Conservation (phyloP, 1,284 basidiomycete species). For the Mycosarcoma maydis region DNA sequence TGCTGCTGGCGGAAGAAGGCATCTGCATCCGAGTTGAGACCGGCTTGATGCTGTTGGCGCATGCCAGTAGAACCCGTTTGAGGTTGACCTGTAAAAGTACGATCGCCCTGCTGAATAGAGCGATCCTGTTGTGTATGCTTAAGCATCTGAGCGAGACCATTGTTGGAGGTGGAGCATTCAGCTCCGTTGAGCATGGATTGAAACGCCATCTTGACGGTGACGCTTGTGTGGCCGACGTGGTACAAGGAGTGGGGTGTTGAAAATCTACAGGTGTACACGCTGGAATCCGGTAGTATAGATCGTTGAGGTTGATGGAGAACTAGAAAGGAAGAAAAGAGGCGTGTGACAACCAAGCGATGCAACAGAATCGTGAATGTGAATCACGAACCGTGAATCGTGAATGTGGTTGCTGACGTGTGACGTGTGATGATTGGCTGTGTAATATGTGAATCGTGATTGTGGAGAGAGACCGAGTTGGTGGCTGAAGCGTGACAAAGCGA, state of each 20-base stretch:
- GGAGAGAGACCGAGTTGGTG: neutral
- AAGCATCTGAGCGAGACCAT: constrained; percentile 87
- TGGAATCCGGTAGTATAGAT: too few species aligned
- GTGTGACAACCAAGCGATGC: too few species aligned
- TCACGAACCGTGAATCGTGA: too few species aligned
- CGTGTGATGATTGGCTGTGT: too few species aligned
- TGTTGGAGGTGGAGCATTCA: constrained; percentile 85
- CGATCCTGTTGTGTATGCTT: constrained; percentile 91
- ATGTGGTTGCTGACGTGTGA: too few species aligned
- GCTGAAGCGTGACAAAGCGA: neutral
- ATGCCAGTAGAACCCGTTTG: constrained; percentile 31
- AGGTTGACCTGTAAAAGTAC: constrained; percentile 43
- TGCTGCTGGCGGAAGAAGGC: constrained; percentile 60
- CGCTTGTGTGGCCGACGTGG: too few species aligned
- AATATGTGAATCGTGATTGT: constrained; percentile 2
- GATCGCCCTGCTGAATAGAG: constrained; percentile 74
- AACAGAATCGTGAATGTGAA: too few species aligned
- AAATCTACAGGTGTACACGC: neutral
- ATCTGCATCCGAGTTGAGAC: constrained; percentile 51
- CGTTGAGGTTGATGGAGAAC: neutral
- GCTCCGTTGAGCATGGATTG: constrained; percentile 82
- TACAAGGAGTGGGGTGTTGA: neutral
- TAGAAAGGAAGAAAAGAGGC: neutral
- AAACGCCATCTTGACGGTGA: constrained; percentile 64
- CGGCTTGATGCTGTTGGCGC: constrained; percentile 43